Base-by-base conservation (phyloP, 2,329 filamentous ascomycete genomes). In the Ascochyta viciae-villosae region DNA sequence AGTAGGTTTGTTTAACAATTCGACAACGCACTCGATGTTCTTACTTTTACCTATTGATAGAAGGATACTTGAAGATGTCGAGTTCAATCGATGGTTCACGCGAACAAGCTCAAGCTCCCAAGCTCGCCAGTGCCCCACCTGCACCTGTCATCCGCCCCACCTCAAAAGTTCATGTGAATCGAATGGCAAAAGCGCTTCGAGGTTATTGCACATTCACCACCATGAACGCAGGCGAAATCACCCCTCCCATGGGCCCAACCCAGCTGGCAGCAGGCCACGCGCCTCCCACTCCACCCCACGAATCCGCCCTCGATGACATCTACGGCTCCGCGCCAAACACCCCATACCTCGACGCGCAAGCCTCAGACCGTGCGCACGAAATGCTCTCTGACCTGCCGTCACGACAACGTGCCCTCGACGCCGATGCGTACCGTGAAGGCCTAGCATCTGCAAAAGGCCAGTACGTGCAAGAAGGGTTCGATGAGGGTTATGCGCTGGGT, bases 381-480 rank as follows among this genome's bases (percentile, higher is more conserved):
- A 70, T 84, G 51, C 81, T 82, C 37, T 87, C 84, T n/a, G 92
- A 96, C 66, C 84, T 95, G 46, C 86, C 84, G 19, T 87, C 89
- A 23, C 83, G 96, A 15, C 87, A 89, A 66, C 83, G 86, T 38
- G 87, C 90, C 51, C 92, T 96, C 74, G 84, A 87, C 48, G 97
- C 90, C 7, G 88, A 90, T 35, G 95, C 95, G 19, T 98, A 98
- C 77, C 89, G 94, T 56, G 93, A 97, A 68, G 95, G 94, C 40
- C 85, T 98, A 49, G 84, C 89, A 0, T 80, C 80, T 3, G 90
- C 89, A 29, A 98, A 98, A 74, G 85, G 85, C 24, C 78, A 82
- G 43, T 89, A 87, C 67, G 86, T 97, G 24, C 95, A 99, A 76
- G 82, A 82, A 13, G 94, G 94, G 0, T 98, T 99, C 71, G 95